Evolutionary conservation across 1,139 yeast genomes (phyloP).

Genomic region (Blastobotrys aristatus): DNA sequence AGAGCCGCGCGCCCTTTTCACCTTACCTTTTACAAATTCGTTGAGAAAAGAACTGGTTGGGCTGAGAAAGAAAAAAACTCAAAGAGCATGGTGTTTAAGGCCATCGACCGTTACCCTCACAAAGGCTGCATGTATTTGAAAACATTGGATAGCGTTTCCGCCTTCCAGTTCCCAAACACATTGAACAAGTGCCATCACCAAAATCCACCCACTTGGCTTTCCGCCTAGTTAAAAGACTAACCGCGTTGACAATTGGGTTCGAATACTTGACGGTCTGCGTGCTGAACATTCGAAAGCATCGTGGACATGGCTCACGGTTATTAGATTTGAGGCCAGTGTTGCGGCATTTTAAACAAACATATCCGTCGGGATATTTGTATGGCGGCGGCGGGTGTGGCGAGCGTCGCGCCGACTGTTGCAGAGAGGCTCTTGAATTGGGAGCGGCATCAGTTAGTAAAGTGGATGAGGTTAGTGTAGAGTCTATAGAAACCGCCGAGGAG

Average conservation of each 20-base stretch:
- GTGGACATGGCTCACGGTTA: conserved; percentile 1
- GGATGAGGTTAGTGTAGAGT: background rate
- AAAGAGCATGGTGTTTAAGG: too few relatives aligned
- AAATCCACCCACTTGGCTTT: conserved; percentile 4
- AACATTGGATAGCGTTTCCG: background rate
- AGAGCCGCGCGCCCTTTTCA: too few relatives aligned
- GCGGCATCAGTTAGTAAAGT: background rate
- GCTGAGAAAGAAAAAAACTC: too few relatives aligned
- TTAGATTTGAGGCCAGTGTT: conserved; percentile 4
- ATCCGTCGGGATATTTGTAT: conserved; percentile 8
- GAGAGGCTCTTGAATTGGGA: too few relatives aligned
- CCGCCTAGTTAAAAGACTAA: background rate
- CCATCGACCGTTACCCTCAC: conserved; percentile 11
- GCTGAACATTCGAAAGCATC: conserved; percentile 10
- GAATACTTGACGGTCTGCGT: conserved; percentile 6
- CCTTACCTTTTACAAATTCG: too few relatives aligned
- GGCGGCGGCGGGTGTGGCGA: conserved; percentile 1
- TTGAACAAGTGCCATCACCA: conserved; percentile 9
- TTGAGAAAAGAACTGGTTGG: too few relatives aligned
- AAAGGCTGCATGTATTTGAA: background rate
- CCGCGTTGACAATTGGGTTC: conserved; percentile 7
- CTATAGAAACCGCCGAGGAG: background rate
- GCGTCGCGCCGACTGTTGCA: too few relatives aligned
- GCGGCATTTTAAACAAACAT: conserved; percentile 8
- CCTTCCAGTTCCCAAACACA: conserved; percentile 5